Evolutionary conservation across 2,329 filamentous ascomycete genomes (phyloP).

Genomic region (Arthrobotrys iridis): DNA sequence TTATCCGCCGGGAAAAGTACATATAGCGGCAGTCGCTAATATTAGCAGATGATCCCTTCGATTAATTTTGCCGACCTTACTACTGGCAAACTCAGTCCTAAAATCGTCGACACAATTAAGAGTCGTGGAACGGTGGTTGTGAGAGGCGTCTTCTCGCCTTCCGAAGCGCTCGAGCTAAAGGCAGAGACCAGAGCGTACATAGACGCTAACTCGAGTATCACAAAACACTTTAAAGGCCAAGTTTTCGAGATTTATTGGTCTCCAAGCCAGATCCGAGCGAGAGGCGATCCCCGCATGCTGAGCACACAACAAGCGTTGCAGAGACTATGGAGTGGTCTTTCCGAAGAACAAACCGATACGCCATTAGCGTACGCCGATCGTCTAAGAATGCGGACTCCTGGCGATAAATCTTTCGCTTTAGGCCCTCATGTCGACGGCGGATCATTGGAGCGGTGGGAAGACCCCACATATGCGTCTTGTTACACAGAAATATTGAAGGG

Average conservation of each 20-base stretch:
- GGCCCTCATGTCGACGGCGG: constrained; percentile 80
- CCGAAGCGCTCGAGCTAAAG: constrained; percentile 73
- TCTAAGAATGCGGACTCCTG: constrained; percentile 76
- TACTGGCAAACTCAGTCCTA: constrained; percentile 47
- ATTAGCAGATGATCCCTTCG: constrained; percentile 65
- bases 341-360: constrained; percentile 66
- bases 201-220: constrained; percentile 68
- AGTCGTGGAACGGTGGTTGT: constrained; percentile 73
- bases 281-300: constrained; percentile 73
- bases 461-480: constrained; percentile 73
- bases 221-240: constrained; percentile 73
- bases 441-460: constrained; percentile 79
- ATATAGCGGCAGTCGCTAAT: neutral
- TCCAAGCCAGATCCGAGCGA: constrained; percentile 72
- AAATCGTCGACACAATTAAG: constrained; percentile 64
- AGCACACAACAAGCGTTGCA: constrained; percentile 72
- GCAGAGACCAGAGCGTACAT: constrained; percentile 73
- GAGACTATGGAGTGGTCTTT: constrained; percentile 70
- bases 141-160: constrained; percentile 71
- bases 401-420: constrained; percentile 75
- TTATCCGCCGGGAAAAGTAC: neutral
- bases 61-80: constrained; percentile 67
- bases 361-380: constrained; percentile 77
- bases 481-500: constrained; percentile 80
- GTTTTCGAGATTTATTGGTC: constrained; percentile 83